Evolutionary conservation across 2,329 filamentous ascomycete species (phyloP).

Genomic region (Colletotrichum graminicola): DNA sequence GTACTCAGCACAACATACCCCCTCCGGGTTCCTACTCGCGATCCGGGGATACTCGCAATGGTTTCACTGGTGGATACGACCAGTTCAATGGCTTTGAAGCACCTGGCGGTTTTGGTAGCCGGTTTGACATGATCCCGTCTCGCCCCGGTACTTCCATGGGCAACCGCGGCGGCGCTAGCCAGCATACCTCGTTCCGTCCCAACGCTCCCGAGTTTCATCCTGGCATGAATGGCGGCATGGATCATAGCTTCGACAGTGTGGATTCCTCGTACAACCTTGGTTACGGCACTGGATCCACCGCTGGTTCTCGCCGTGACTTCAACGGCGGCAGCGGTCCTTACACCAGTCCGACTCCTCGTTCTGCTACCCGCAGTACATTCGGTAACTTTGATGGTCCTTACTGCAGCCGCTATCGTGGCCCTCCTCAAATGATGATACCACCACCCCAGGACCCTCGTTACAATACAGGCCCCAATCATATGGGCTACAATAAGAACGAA

Average conservation of each 20-base stretch:
- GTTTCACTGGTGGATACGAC: conserved; percentile 15
- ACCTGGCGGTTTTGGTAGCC: not conserved
- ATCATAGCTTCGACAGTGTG: conserved; percentile 3
- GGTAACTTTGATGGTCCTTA: conserved; percentile 17
- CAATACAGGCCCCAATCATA: not conserved
- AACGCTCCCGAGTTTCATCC: conserved; percentile 52
- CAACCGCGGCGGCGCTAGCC: conserved; percentile 18
- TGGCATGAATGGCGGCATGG: conserved; percentile 28
- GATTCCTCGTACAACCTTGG: conserved; percentile 30
- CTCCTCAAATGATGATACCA: conserved; percentile 15
- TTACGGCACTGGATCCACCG: conserved; percentile 18
- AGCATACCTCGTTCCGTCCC: conserved; percentile 48
- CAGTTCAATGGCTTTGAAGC: conserved; percentile 10
- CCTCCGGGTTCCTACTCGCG: conserved; percentile 24
- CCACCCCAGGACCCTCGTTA: conserved; percentile 3
- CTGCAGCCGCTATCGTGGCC: conserved; percentile 2
- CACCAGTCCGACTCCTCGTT: conserved; percentile 33
- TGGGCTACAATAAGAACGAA: conserved; percentile 6
- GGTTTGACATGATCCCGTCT: conserved; percentile 16
- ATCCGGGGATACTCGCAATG: conserved; percentile 14
- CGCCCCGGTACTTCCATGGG: conserved; percentile 39
- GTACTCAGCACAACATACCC: conserved; percentile 3
- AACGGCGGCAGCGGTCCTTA: conserved; percentile 20
- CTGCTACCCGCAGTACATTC: conserved; percentile 17
- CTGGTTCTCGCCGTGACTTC: conserved; percentile 32